Percentiles rank a stretch among this genome's conserved stretches.
Conservation (phyloP, 1,284 basidiomycete genomes). For the Ceratobasidium sp. region DNA sequence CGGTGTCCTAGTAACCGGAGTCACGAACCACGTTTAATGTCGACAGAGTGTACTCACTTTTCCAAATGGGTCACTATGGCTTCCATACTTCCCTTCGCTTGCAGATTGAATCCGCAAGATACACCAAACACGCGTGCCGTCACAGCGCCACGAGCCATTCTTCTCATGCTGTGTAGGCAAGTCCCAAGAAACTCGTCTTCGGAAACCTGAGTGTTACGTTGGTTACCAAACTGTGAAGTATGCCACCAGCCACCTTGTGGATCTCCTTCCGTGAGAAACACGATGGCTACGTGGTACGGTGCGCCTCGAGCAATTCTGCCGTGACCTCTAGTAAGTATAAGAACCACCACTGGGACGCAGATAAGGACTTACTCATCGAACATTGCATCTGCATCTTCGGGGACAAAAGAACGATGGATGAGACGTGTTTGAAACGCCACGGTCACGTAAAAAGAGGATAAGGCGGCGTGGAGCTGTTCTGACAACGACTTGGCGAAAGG, state of each 20-base stretch:
- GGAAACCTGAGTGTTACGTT: background rate
- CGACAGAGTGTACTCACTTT: background rate
- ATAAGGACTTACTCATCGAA: constrained; percentile 7
- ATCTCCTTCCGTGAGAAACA: constrained; percentile 16
- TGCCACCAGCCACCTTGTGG: constrained; percentile 21
- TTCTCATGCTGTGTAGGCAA: background rate
- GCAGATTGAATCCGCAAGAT: background rate
- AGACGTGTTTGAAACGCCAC: constrained; percentile 8
- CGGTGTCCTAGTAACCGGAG: background rate
- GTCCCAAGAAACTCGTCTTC: constrained; percentile 3
- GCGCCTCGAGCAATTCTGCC: background rate
- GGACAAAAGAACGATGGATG: background rate
- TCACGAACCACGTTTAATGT: too few relatives aligned
- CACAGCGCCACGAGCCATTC: background rate
- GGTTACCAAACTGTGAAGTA: background rate
- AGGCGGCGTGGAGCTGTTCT: background rate
- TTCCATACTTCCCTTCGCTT: background rate
- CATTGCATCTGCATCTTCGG: background rate
- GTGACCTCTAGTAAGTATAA: too few relatives aligned
- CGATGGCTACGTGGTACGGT: constrained; percentile 10
- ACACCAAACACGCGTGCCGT: constrained; percentile 10
- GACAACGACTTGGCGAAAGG: background rate
- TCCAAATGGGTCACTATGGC: background rate
- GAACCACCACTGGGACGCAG: too few relatives aligned
- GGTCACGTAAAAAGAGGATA: constrained; percentile 1